Evolutionary conservation across 768 basidiomycete genomes (phyloP), one percentile per base, ranked within the genome.

Genomic region (Agrocybe pediades): DNA sequence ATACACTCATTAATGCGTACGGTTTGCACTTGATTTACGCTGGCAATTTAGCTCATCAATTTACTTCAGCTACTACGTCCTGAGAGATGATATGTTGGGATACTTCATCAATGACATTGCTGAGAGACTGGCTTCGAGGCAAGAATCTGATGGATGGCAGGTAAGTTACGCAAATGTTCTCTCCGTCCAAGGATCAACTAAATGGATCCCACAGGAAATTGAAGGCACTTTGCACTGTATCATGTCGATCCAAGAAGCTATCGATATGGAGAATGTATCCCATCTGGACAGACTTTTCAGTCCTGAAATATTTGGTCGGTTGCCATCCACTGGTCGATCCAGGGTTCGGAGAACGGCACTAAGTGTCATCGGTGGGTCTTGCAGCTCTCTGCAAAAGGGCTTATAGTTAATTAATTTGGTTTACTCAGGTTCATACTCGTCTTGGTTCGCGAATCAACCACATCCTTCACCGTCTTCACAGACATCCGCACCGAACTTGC

Each of bases 161-260:
- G 94, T 90, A 65, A 9, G 24, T 39, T 40, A 9, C 4, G 6
- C 43, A 41, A 45, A 41, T 21, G 33, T n/a, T 30, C 20, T 6
- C 24, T 8, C 6, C 15, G 27, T 17, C 41, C 9, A 6, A 21
- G 17, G 4, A 42, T 21, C 16, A 27, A 24, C 49, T 26, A 21
- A 17, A 4, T 55, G 40, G 21, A 27, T 21, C 7, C 21, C 46
- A 0, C 57, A 96, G 92, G 87, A 91, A 54, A 80, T 94, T 33
- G 95, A 98, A 70, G 90, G 90, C 2, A 87, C 87, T 0, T 68
- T 98, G 6, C 91, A 95, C 64, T 95, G 91, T 63, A 78, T 96
- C 33, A 86, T 87, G 74, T 88, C 88, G 6, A 78, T 94, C 8
- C 91, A 95, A 62, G 95, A 98, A 75, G 92, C 93, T 0, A 77